phyloP scores from a whole-genome alignment of 345 rosid genomes.

The Fremontodendron californicum region DNA sequence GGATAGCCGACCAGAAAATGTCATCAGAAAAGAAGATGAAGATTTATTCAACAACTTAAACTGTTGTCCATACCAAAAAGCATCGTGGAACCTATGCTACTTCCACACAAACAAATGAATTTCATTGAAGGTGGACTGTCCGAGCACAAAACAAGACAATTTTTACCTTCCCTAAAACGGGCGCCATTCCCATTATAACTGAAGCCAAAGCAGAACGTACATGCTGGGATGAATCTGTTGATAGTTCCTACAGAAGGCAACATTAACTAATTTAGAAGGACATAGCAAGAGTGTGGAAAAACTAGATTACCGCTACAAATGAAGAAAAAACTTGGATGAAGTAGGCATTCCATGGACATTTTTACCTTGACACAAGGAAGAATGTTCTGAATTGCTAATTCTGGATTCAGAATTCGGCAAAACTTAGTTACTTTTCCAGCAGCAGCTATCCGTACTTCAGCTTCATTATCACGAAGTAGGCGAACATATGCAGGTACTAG shows the following conservation, averaged over 20 bases:
- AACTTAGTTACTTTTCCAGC: conserved; percentile 60
- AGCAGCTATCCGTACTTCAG: conserved; percentile 64
- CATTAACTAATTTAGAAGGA: conserved; percentile 8
- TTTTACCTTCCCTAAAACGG: conserved; percentile 60
- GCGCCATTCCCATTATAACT: conserved; percentile 92
- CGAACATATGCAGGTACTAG: conserved; percentile 60
- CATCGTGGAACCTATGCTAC: background rate
- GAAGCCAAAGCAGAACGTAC: conserved; percentile 85
- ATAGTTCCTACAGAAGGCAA: conserved; percentile 50
- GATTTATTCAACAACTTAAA: background rate
- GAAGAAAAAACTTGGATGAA: background rate
- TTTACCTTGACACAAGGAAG: conserved; percentile 61
- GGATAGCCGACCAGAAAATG: background rate
- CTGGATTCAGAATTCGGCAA: conserved; percentile 56
- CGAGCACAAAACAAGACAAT: background rate
- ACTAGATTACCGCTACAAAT: background rate
- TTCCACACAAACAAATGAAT: background rate
- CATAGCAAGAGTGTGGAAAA: background rate
- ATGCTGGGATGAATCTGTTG: conserved; percentile 77
- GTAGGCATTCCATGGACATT: conserved; percentile 1
- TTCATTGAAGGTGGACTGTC: background rate
- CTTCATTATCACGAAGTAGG: conserved; percentile 65
- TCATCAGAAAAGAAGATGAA: background rate
- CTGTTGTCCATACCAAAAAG: background rate
- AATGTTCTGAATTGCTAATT: conserved; percentile 54